Base-by-base conservation (phyloP, 495 filamentous ascomycete species). In the Podospora appendiculata region DNA sequence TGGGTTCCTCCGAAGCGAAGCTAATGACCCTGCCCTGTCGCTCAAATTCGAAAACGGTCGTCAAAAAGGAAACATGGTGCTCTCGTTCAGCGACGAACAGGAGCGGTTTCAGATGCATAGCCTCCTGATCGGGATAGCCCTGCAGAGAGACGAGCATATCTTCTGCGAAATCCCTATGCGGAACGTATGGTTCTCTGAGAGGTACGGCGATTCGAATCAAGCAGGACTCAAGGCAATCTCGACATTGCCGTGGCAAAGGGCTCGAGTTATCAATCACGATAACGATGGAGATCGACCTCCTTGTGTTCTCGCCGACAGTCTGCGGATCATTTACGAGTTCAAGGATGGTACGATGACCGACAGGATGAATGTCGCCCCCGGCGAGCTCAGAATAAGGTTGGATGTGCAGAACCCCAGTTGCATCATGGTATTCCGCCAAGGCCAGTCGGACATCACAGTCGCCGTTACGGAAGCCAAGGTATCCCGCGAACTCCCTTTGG, bases 281-380 rank as follows among this genome's bases (percentile, higher is more conserved):
- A 68, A 70, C 12, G 67, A 66, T 34, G 55, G 59, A n/a, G 66
- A 69, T 8, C 55, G 52, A n/a, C 60, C 81, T 1, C 70, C 78
- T 3, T 88, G 82, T 0, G 79, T 89, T 38, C 72, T 85, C 32
- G 86, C 87, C 3, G 84, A 89, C 54, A 74, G 76, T 58, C 67
- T 94, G 56, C 77, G 89, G 32, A 74, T 90, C 17, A 76, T 86
- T 35, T 66, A 83, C 33, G 81, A 87, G 36, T 84, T 72, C 45
- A 80, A 84, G 55, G 78, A 75, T 58, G 87, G 86, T 9, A 85
- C 79, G 41, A 73, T 88, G 8, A 88, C 85, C 7, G 87, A 91
- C 66, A 78, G 86, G 16, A 72, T 91, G 53, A 87, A 88, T 55
- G 70, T 87, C n/a, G 83, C 77, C n/a, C 83, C 84, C 51, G 87